phyloP scores from a whole-genome alignment of 768 basidiomycete genomes.

The Serendipita sp. region DNA sequence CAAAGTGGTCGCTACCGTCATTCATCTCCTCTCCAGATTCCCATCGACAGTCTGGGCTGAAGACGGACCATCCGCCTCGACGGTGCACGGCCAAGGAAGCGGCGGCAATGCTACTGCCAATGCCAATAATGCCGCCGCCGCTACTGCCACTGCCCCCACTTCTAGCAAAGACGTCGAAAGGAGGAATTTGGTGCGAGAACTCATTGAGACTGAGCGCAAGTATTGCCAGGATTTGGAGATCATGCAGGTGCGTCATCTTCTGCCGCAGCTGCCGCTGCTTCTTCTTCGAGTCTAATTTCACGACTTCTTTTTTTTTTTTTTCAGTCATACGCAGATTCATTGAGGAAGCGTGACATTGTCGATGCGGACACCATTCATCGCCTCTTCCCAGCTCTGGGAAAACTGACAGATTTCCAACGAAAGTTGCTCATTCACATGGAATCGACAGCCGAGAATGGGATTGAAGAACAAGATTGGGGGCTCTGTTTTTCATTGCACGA shows the following conservation, averaged over 20 bases:
- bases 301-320: neutral
- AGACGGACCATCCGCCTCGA: slow-evolving; percentile 20
- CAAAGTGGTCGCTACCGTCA: slow-evolving; percentile 87
- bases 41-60: slow-evolving; percentile 53
- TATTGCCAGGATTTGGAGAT: slow-evolving; percentile 94
- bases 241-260: slow-evolving; percentile 55
- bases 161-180: slow-evolving; percentile 43
- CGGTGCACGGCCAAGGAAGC: too few relatives aligned
- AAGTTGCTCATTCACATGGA: slow-evolving; percentile 84
- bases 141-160: slow-evolving; percentile 9
- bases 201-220: slow-evolving; percentile 88
- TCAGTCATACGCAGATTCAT: slow-evolving; percentile 75
- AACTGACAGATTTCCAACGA: slow-evolving; percentile 90
- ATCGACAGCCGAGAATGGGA: slow-evolving; percentile 63
- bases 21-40: slow-evolving; percentile 62
- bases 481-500: slow-evolving; percentile 78
- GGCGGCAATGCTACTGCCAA: neutral
- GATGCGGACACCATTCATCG: slow-evolving; percentile 91
- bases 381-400: slow-evolving; percentile 88
- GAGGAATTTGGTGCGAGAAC: slow-evolving; percentile 68
- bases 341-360: slow-evolving; percentile 69
- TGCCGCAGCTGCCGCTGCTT: neutral
- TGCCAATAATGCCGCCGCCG: neutral
- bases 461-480: slow-evolving; percentile 80
- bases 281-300: neutral